Base-by-base conservation (phyloP, 148 eudicot species). In the Camellia lanceoleosa region DNA sequence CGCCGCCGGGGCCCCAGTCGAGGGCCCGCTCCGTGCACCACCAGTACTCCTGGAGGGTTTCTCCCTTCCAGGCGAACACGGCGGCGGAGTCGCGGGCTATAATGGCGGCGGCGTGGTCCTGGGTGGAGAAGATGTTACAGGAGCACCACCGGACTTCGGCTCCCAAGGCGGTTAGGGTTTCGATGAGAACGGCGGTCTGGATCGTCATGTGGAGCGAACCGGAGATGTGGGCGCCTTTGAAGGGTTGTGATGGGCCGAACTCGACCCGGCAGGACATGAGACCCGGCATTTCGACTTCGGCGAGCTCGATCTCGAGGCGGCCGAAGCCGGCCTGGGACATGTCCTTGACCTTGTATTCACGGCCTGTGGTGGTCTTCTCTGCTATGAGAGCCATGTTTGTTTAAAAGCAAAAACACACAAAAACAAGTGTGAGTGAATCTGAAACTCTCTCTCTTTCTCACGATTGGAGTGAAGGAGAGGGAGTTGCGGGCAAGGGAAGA, bases 91-190 rank as follows among this genome's bases (percentile, higher is more conserved):
- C 98, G 52, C 99, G 90, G 23, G 99, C 99, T 20, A 90, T 91
- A 42, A 93, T 95, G 15, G 99, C 95, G 0, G 99, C 98, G 23
- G 99, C 99, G 77, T 96, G 99, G 79, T 96, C 98, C 89, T 96
- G 88, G 14, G 98, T 96, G 68, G 99, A 96, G 92, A 96, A 96
- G 84, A 96, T 96, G 88, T 96, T 96, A 90, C 99, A 96, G 11
- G 98, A 93, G 79, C 98, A 96, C 99, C 99, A 96, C 7, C 99
- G 81, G 23, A 96, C 99, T 79, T 96, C 99, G 52, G 99, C 99
- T 23, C 99, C 98, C 6, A 95, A 84, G 5, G 99, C 92, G 41
- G 99, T 93, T 7, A 95, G 88, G 74, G 99, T 95, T 44, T 95
- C 99, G 79, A 95, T 95, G 79, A 95, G 86, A 38, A 96, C 99